Conservation (phyloP, 1,284 basidiomycete species). For the Ustanciosporium gigantosporum region DNA sequence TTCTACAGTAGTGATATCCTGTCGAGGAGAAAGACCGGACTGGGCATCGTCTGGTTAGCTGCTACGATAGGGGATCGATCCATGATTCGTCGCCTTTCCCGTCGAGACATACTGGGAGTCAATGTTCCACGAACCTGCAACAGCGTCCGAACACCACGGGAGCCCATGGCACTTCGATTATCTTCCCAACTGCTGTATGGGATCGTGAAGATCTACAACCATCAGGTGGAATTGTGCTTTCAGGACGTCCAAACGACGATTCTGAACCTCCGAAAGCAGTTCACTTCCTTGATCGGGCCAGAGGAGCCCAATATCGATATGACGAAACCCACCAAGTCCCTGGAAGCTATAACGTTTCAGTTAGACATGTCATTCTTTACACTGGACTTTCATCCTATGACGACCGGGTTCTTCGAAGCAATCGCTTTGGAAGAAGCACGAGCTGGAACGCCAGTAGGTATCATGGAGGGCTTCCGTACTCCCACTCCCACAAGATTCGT, state of each 20-base stretch:
- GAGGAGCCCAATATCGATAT: slow-evolving; percentile 25
- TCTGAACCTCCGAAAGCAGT: slow-evolving; percentile 5
- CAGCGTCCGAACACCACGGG: slow-evolving; percentile 17
- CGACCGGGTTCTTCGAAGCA: neutral
- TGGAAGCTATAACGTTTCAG: slow-evolving; percentile 27
- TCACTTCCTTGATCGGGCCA: neutral
- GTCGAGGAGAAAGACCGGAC: slow-evolving; percentile 27
- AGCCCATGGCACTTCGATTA: slow-evolving; percentile 49
- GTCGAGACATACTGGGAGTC: slow-evolving; percentile 32
- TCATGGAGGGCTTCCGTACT: slow-evolving; percentile 11
- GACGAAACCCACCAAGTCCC: slow-evolving; percentile 3
- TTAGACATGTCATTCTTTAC: slow-evolving; percentile 26
- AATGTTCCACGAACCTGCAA: slow-evolving; percentile 32
- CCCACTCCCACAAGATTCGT: slow-evolving; percentile 20
- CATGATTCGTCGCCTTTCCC: slow-evolving; percentile 29
- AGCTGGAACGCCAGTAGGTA: neutral
- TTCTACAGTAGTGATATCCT: slow-evolving; percentile 51
- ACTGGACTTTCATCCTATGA: slow-evolving; percentile 23
- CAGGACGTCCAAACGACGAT: slow-evolving; percentile 23
- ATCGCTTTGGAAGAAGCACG: neutral
- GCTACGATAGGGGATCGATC: slow-evolving; percentile 42
- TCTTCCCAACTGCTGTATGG: slow-evolving; percentile 48
- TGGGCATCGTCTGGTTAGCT: slow-evolving; percentile 54
- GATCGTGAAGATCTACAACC: slow-evolving; percentile 38
- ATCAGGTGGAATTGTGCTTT: slow-evolving; percentile 30